phyloP scores from a whole-genome alignment of 1,284 basidiomycete genomes.

The Xanthoconium separans region DNA sequence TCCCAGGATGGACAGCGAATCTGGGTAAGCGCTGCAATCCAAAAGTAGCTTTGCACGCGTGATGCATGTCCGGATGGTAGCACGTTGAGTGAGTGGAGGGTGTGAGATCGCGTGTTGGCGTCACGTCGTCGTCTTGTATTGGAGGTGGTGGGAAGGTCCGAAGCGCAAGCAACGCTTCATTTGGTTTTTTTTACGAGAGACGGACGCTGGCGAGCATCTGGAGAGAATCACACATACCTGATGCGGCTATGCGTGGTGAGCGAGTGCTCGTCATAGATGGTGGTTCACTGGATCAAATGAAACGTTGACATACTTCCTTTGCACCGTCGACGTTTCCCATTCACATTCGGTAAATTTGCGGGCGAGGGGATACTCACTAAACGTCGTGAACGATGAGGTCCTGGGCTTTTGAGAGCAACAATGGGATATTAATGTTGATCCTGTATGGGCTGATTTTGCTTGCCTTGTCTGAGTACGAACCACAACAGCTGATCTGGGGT shows the following conservation, averaged over 20 bases:
- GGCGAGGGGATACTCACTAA: conserved; percentile 83
- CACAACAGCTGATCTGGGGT: conserved; percentile 48
- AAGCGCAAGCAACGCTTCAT: conserved; percentile 55
- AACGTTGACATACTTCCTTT: conserved; percentile 52
- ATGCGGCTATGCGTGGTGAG: conserved; percentile 54
- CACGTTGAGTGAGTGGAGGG: conserved; percentile 38
- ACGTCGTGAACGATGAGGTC: conserved; percentile 76
- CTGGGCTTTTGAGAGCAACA: conserved; percentile 75
- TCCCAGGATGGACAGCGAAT: conserved; percentile 75
- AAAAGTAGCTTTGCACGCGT: conserved; percentile 82
- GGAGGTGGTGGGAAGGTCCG: conserved; percentile 51
- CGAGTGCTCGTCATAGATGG: conserved; percentile 76
- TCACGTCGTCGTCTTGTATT: background rate
- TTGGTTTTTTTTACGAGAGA: conserved; percentile 82
- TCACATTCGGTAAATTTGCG: conserved; percentile 67
- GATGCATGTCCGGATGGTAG: conserved; percentile 77
- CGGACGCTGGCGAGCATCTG: conserved; percentile 86
- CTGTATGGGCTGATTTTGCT: conserved; percentile 40
- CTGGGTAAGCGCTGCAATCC: conserved; percentile 65
- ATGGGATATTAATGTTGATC: conserved; percentile 31
- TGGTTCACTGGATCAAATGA: conserved; percentile 23
- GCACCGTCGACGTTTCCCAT: conserved; percentile 75
- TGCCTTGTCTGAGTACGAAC: conserved; percentile 61
- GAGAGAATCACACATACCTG: conserved; percentile 78
- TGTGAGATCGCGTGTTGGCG: conserved; percentile 13